Base-by-base conservation (phyloP, 371 early-diverging fungal species). In the Blakeslea trispora region DNA sequence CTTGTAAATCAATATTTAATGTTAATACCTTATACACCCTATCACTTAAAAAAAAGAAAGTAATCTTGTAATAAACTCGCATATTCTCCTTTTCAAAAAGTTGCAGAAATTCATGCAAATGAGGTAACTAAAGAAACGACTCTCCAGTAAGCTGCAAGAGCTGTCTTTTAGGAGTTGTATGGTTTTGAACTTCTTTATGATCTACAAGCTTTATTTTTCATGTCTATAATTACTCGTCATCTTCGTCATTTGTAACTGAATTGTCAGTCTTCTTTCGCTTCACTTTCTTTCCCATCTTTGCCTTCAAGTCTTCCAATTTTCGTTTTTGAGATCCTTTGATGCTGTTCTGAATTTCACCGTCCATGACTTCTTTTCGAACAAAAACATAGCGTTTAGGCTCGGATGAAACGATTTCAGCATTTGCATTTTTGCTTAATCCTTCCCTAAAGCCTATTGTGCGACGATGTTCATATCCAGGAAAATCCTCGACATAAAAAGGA, bases 361-460 rank as follows among this genome's bases (percentile, higher is more conserved):
- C 77, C 79, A 80, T 82, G 31, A 74, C 80, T 22, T 68, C 68
- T 43, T 68, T 75, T 45, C 74, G 71, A 19, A 87, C 84, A 75
- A 93, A 92, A 19, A 89, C 72, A 69, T 81, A 87, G 15, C 85
- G 86, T 65, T 82, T 86, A 18, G 91, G 90, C 1, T 71, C 71
- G 46, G 87, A 81, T 34, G 79, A 63, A 14, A 72, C 6, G 28
- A 96, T 91, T 64, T 98, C 97, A 32, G 75, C 85, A 68, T 98
- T 98, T 11, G 68, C 86, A 6, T 69, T 81, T 41, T 79, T 82
- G 39, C 90, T 90, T 13, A 92, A 44, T 0, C 93, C 92, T 28
- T 91, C 85, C 63, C 90, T 84, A 71, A 87, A 95, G 1, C 98
- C 98, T 10, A 98, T 78, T 4, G 97, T 97, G 37, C 98, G 85